Percentiles rank a stretch among this genome's conserved stretches.
Evolutionary conservation across 768 basidiomycete species (phyloP).

Genomic region (Leccinum boreale): DNA sequence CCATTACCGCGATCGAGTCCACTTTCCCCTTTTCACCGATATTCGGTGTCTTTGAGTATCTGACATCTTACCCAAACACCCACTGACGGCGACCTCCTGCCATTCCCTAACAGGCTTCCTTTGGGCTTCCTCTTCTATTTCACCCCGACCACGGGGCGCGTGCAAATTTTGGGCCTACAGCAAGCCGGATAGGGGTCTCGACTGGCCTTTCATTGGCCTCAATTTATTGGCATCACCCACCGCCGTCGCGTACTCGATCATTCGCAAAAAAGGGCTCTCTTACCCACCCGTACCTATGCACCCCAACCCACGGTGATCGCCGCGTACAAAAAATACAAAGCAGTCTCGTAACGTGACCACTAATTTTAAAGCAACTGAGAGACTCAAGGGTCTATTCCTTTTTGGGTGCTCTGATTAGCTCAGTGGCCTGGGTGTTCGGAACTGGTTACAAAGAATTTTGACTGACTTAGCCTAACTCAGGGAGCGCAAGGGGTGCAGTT

Average conservation of each 20-base stretch:
- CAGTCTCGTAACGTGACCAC: neutral
- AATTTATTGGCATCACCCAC: neutral
- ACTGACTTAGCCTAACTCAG: neutral
- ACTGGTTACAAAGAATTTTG: neutral
- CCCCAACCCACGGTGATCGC: neutral
- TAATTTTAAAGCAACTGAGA: neutral
- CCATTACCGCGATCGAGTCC: neutral
- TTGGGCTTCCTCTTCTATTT: neutral
- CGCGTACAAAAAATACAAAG: neutral
- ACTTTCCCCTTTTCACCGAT: neutral
- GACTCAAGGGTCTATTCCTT: neutral
- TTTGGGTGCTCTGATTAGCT: neutral
- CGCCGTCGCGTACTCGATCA: too few species aligned
- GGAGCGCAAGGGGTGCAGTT: neutral
- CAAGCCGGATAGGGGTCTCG: neutral
- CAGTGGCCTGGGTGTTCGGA: neutral
- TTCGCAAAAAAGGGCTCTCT: neutral
- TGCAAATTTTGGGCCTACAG: constrained; percentile 2
- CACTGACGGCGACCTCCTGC: neutral
- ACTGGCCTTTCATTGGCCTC: neutral
- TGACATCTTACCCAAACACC: neutral
- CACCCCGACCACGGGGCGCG: neutral
- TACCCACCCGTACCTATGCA: neutral
- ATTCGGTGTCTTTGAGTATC: neutral
- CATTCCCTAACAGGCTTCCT: neutral